phyloP scores from a whole-genome alignment of 768 basidiomycete genomes.

The Termitomyces sp. region DNA sequence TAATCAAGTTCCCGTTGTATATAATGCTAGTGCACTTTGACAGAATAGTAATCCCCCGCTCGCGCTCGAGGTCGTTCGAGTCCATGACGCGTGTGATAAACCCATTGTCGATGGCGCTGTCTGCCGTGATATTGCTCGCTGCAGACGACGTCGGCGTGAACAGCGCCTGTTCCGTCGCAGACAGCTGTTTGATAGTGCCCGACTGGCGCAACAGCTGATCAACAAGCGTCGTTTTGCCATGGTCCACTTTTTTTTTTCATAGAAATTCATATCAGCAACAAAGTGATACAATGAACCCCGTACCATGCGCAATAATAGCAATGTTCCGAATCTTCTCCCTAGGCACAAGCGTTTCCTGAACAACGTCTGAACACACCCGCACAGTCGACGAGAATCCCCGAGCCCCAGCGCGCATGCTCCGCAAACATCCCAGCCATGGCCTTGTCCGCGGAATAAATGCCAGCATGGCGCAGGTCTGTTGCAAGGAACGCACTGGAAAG shows the following conservation, averaged over 20 bases:
- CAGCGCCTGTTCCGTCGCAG: conserved; percentile 31
- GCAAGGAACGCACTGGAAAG: too few relatives aligned
- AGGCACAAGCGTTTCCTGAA: conserved; percentile 25
- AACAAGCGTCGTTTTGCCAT: conserved; percentile 52
- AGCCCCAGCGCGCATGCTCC: background rate
- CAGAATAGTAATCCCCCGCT: conserved; percentile 60
- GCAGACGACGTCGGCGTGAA: conserved; percentile 29
- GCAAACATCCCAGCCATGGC: conserved; percentile 1
- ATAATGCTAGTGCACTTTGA: conserved; percentile 54
- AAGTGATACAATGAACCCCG: background rate
- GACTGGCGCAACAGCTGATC: conserved; percentile 51
- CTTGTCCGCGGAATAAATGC: conserved; percentile 3
- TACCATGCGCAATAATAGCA: conserved; percentile 51
- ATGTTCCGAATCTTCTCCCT: conserved; percentile 44
- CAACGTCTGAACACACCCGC: conserved; percentile 21
- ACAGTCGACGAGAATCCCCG: conserved; percentile 15
- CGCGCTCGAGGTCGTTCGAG: conserved; percentile 52
- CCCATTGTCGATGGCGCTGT: conserved; percentile 32
- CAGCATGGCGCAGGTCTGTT: conserved; percentile 7
- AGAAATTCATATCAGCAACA: background rate
- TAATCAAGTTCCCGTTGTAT: conserved; percentile 48
- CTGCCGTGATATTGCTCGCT: conserved; percentile 26
- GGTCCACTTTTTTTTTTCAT: conserved; percentile 35
- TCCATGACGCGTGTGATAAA: conserved; percentile 49
- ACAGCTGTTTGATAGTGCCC: conserved; percentile 41